These are phyloP conservation scores for Magnusiomyces sp. DNA, from an alignment of 1,139 yeast species.

Conservation along the genomic window DNA sequence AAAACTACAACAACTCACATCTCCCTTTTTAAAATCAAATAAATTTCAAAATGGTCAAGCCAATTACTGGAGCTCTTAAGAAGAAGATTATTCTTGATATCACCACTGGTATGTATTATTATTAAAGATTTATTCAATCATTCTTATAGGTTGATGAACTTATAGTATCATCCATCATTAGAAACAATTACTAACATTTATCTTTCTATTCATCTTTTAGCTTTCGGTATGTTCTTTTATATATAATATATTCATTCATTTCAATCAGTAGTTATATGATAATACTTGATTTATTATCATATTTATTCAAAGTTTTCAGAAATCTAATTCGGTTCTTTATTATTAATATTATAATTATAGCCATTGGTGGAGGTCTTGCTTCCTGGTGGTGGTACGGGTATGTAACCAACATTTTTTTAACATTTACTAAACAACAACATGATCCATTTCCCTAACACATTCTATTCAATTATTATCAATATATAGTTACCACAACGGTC, in stretches of 20 bases:
- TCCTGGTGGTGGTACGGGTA: constrained; percentile 58
- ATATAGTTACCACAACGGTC: constrained; percentile 53
- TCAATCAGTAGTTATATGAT: too few relatives aligned
- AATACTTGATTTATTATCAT: too few relatives aligned
- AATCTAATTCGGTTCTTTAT: too few relatives aligned
- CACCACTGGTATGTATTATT: constrained; percentile 58
- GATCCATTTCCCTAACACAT: too few relatives aligned
- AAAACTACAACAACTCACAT: too few relatives aligned
- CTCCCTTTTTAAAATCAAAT: too few relatives aligned
- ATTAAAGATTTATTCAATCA: not conserved
- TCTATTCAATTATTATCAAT: too few relatives aligned
- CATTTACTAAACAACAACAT: too few relatives aligned
- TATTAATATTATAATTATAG: too few relatives aligned
- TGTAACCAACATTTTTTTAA: constrained; percentile 8
- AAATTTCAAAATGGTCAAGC: constrained; percentile 57
- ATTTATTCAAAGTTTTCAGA: too few relatives aligned
- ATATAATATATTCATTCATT: too few relatives aligned
- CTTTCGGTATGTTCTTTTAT: constrained; percentile 8
- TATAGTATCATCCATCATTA: not conserved
- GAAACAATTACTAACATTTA: not conserved
- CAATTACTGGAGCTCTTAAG: constrained; percentile 78
- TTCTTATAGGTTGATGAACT: constrained; percentile 7
- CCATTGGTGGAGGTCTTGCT: constrained; percentile 47
- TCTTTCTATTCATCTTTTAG: constrained; percentile 7
- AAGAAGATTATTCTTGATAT: constrained; percentile 79